Evolutionary conservation across 1,139 yeast species (phyloP).

Genomic region (Tardiomyces blankii): DNA sequence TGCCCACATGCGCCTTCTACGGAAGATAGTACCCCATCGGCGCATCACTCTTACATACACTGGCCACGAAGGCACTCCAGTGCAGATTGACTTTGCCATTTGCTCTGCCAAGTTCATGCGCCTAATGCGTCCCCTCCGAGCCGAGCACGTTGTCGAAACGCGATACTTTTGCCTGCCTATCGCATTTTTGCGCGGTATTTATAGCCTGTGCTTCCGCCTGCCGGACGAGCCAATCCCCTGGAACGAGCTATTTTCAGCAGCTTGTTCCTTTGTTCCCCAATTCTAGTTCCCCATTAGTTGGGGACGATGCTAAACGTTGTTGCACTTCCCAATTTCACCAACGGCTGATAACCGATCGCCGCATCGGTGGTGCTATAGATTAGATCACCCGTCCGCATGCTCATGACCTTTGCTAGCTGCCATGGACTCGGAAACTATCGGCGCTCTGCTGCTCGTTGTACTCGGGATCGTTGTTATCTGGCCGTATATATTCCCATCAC

Average conservation of each 20-base stretch:
- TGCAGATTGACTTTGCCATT: background rate
- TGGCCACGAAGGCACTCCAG: background rate
- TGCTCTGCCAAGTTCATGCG: background rate
- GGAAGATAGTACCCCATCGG: background rate
- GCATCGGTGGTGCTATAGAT: no score
- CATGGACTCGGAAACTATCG: conserved; percentile 8
- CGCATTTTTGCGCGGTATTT: background rate
- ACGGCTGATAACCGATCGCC: no score
- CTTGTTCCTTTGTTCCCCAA: background rate
- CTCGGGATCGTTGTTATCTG: conserved; percentile 13
- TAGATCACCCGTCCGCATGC: no score
- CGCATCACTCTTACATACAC: background rate
- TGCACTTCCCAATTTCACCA: no score
- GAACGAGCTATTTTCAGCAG: background rate
- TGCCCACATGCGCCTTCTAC: background rate
- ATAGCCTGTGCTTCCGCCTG: background rate
- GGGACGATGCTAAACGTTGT: no score
- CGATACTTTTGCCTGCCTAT: background rate
- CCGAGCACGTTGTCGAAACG: no score
- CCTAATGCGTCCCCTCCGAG: no score
- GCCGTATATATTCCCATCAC: conserved; percentile 19
- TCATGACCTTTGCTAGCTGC: background rate
- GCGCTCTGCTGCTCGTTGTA: conserved; percentile 13
- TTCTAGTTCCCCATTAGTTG: no score
- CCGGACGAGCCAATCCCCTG: background rate